Percentiles rank a stretch among this genome's conserved stretches.
Evolutionary conservation across 1,139 yeast genomes (phyloP).

Genomic region (Yamadazyma blattariae): DNA sequence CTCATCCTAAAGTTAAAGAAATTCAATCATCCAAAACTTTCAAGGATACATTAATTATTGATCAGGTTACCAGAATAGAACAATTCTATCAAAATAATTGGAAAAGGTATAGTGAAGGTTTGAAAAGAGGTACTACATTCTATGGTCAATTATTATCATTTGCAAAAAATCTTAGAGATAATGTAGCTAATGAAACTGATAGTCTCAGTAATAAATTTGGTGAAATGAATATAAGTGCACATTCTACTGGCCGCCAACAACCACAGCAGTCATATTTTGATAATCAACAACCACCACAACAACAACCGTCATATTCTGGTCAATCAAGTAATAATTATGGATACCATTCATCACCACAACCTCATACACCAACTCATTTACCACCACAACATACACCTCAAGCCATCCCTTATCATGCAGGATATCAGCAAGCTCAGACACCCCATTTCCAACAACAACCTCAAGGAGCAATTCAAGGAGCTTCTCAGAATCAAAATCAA

Average conservation of each 20-base stretch:
- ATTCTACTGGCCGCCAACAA: slow-evolving; percentile 7
- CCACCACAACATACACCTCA: slow-evolving; percentile 3
- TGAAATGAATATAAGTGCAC: slow-evolving; percentile 7
- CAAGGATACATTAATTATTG: slow-evolving; percentile 20
- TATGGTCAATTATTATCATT: slow-evolving; percentile 55
- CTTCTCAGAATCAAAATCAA: neutral
- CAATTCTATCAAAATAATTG: slow-evolving; percentile 53
- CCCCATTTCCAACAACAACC: slow-evolving; percentile 10
- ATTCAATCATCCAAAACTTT: slow-evolving; percentile 34
- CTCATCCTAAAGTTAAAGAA: slow-evolving; percentile 40
- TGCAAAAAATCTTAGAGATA: slow-evolving; percentile 34
- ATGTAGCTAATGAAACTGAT: slow-evolving; percentile 18
- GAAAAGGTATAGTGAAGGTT: slow-evolving; percentile 57
- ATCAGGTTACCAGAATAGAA: slow-evolving; percentile 36
- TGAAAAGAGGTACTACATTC: slow-evolving; percentile 58
- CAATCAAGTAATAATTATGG: neutral
- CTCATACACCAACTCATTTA: neutral
- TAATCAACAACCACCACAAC: neutral
- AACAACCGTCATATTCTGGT: neutral
- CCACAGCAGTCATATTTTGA: neutral
- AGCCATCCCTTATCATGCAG: neutral
- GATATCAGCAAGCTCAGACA: slow-evolving; percentile 17
- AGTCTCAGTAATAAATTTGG: slow-evolving; percentile 9
- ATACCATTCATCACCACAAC: slow-evolving; percentile 2
- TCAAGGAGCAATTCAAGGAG: neutral